phyloP scores from a whole-genome alignment of 2,329 filamentous ascomycete species.

The Chaetomium sp. region DNA sequence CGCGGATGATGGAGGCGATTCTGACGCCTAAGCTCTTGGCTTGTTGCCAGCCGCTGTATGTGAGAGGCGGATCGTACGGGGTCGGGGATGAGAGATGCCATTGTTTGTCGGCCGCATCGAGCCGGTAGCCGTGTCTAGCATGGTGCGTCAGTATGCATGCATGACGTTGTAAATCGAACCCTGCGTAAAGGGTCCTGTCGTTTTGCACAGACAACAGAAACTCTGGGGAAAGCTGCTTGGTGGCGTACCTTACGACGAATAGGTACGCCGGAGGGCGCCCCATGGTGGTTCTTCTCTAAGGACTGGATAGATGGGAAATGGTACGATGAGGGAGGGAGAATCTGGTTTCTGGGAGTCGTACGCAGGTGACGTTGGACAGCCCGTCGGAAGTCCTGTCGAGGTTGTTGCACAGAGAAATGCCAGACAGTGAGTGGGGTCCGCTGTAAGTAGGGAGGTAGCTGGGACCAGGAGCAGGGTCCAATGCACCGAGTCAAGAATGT shows the following conservation, averaged over 20 bases:
- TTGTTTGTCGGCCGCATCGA: conserved; percentile 89
- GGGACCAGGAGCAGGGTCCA: no score
- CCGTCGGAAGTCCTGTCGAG: no score
- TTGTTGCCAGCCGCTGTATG: conserved; percentile 90
- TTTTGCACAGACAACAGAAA: no score
- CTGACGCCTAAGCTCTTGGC: conserved; percentile 72
- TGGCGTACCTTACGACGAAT: conserved; percentile 38
- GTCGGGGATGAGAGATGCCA: conserved; percentile 92
- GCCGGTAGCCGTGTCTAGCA: conserved; percentile 76
- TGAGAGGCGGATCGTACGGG: conserved; percentile 91
- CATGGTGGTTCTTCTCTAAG: conserved; percentile 25
- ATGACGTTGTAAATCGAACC: no score
- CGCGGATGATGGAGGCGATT: conserved; percentile 66
- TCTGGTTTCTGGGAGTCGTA: background rate
- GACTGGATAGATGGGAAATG: no score
- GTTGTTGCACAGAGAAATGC: no score
- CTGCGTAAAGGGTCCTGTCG: no score
- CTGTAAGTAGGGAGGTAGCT: no score
- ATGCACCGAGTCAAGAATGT: no score
- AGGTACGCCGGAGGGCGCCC: conserved; percentile 38
- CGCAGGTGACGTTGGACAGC: no score
- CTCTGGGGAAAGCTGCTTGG: background rate
- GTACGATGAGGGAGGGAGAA: background rate
- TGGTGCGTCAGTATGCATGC: no score
- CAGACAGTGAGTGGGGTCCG: no score